Evolutionary conservation across 73 alveolate species (phyloP), one percentile per base, ranked within the genome.

Genomic region (Symbiodinium natans): DNA sequence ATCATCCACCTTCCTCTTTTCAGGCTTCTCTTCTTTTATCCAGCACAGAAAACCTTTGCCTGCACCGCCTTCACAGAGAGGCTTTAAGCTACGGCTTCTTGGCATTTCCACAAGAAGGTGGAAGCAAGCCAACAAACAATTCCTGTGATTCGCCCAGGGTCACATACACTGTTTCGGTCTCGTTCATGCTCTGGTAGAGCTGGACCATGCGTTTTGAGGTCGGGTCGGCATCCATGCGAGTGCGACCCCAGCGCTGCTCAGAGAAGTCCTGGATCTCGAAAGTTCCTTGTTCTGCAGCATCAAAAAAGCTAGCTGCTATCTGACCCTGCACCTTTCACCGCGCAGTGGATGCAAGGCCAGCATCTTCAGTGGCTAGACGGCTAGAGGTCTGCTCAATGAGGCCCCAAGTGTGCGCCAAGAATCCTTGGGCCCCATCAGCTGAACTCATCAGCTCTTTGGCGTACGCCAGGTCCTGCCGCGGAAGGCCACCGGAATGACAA

Each of bases 1-100:
- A 43, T 90, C 96, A 31, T 90, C 96, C 54, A 90, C 96, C 48
- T 90, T 90, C 84, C 84, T 63, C 27, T n/a, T n/a, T n/a, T n/a
- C n/a, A n/a, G n/a, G n/a, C n/a, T n/a, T n/a, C n/a, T n/a, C n/a
- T n/a, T n/a, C n/a, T n/a, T n/a, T n/a, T n/a, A n/a, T n/a, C n/a
- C n/a, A n/a, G n/a, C n/a, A n/a, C n/a, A n/a, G n/a, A n/a, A n/a
- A n/a, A n/a, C n/a, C n/a, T n/a, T n/a, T n/a, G n/a, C n/a, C n/a
- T n/a, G n/a, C n/a, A n/a, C n/a, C n/a, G n/a, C n/a, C n/a, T n/a
- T n/a, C n/a, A n/a, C n/a, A n/a, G n/a, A n/a, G n/a, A n/a, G n/a
- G n/a, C n/a, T n/a, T n/a, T n/a, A n/a, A n/a, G n/a, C n/a, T n/a
- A n/a, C n/a, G n/a, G n/a, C n/a, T n/a, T n/a, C n/a, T n/a, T n/a